phyloP scores from a whole-genome alignment of 129 eudicot species.

The Pulicaria dysenterica region DNA sequence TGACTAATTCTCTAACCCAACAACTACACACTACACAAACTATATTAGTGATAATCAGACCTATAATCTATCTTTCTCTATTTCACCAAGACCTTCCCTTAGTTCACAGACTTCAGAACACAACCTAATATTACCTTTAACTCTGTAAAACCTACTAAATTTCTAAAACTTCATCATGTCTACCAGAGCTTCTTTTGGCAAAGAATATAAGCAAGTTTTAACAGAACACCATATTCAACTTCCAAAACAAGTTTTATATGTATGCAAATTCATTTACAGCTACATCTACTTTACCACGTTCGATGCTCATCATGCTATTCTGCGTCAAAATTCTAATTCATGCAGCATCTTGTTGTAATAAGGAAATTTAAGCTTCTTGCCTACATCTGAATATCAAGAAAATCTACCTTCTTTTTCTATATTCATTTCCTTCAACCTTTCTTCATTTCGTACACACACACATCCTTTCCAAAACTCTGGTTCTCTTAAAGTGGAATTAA shows the following conservation, averaged over 20 bases:
- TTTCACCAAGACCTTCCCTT: too few relatives aligned
- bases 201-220: slow-evolving; percentile 3
- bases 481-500: background rate
- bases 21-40: too few relatives aligned
- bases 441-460: background rate
- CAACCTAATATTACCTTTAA: slow-evolving; percentile 11
- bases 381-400: background rate
- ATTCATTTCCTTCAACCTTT: slow-evolving; percentile 2
- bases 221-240: background rate
- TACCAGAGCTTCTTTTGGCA: slow-evolving; percentile 9
- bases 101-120: background rate
- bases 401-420: background rate
- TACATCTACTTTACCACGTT: background rate
- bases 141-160: background rate
- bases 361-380: background rate
- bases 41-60: too few relatives aligned
- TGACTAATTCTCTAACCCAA: too few relatives aligned
- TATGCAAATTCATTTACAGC: background rate
- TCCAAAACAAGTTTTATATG: slow-evolving; percentile 4
- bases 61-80: too few relatives aligned
- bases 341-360: background rate
- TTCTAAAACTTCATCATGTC: slow-evolving; percentile 13
- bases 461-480: background rate
- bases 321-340: background rate
- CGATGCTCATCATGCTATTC: background rate